Percentiles rank a stretch among this genome's conserved stretches.
Conservation (phyloP, 192 early-diverging fungal genomes). For the Entomortierella chlamydospora region DNA sequence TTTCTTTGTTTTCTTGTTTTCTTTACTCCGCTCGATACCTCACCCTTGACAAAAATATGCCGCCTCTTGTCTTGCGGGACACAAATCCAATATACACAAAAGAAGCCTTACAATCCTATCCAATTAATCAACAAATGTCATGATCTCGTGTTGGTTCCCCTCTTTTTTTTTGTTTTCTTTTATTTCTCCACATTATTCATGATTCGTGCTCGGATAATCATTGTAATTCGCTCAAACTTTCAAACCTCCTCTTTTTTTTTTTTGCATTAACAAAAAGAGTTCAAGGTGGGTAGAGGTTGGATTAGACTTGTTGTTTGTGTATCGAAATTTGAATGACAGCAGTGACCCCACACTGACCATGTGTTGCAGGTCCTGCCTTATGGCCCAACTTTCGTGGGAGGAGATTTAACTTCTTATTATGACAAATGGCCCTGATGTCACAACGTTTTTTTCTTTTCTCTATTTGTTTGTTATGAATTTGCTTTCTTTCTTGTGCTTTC, state of each 20-base stretch:
- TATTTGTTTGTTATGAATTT: neutral
- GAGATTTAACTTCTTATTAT: neutral
- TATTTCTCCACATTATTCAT: neutral
- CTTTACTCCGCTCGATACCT: neutral
- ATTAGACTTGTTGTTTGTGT: too few species aligned
- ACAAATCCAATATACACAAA: neutral
- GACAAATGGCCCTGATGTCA: neutral
- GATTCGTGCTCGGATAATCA: too few species aligned
- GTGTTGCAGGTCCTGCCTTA: neutral
- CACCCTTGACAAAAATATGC: neutral
- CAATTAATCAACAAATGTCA: neutral
- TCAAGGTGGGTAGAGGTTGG: too few species aligned
- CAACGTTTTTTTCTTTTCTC: neutral
- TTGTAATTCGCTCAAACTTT: too few species aligned
- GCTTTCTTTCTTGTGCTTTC: neutral
- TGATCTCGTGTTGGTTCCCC: neutral
- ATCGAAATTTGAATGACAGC: neutral
- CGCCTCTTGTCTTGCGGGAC: neutral
- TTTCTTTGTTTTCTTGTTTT: neutral
- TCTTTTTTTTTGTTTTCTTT: constrained; percentile 2
- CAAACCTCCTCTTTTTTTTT: too few species aligned
- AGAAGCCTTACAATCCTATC: neutral
- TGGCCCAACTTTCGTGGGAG: neutral
- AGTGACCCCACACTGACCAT: neutral
- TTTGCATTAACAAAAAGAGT: too few species aligned